phyloP scores from a whole-genome alignment of 2,329 filamentous ascomycete genomes.

The Pseudogymnoascus pannorum region DNA sequence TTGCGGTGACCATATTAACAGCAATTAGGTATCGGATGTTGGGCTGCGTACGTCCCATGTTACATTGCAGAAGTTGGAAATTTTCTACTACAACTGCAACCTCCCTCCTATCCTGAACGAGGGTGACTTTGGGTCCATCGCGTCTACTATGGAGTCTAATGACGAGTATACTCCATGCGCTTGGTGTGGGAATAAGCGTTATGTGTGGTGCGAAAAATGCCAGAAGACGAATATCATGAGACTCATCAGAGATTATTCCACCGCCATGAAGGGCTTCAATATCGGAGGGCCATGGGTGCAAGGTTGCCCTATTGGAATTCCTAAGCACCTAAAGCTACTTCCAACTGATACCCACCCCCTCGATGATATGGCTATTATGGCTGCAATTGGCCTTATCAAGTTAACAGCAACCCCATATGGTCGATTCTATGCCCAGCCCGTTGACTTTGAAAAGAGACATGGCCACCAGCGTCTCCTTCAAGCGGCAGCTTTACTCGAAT shows the following conservation, averaged over 20 bases:
- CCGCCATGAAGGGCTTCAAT: slow-evolving; percentile 7
- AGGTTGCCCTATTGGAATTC: not conserved
- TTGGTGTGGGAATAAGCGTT: not conserved
- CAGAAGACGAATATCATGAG: not conserved
- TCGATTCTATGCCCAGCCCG: not conserved
- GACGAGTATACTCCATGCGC: not conserved
- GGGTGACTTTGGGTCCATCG: not conserved
- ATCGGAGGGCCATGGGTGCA: not conserved
- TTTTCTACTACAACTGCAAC: slow-evolving; percentile 6
- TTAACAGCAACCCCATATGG: slow-evolving; percentile 16
- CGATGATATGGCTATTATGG: slow-evolving; percentile 27
- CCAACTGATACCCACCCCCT: slow-evolving; percentile 29
- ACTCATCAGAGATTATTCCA: slow-evolving; percentile 1
- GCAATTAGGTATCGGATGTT: slow-evolving; percentile 1
- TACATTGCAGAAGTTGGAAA: slow-evolving; percentile 8
- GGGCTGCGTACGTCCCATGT: not conserved
- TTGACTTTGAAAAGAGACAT: slow-evolving; percentile 13
- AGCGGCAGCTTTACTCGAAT: slow-evolving; percentile 28
- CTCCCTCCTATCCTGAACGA: not conserved
- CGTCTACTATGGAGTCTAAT: not conserved
- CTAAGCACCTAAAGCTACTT: slow-evolving; percentile 16
- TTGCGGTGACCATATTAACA: not conserved
- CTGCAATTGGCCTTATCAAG: slow-evolving; percentile 28
- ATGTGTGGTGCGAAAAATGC: slow-evolving; percentile 2
- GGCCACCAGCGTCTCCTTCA: slow-evolving; percentile 22